Conservation (phyloP, 2,329 filamentous ascomycete genomes). For the Pestalotiopsis sp. region DNA sequence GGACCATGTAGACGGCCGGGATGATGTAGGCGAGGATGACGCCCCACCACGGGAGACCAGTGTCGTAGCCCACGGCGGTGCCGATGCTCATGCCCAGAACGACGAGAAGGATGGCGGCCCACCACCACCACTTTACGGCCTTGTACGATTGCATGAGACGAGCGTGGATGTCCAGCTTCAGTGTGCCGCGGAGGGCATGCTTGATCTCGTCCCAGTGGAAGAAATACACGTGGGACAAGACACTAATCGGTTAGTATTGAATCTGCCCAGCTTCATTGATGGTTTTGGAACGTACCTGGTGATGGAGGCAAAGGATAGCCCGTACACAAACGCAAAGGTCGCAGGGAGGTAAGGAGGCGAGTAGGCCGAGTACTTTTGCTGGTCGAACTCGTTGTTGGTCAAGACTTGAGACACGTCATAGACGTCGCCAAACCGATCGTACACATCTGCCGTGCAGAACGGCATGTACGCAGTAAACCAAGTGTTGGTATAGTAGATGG, state of each 20-base stretch:
- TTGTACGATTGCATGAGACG: conserved; percentile 43
- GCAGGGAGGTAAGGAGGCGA: conserved; percentile 38
- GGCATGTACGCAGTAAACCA: conserved; percentile 56
- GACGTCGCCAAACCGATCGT: conserved; percentile 50
- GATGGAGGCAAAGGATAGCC: conserved; percentile 30
- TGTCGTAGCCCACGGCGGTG: conserved; percentile 38
- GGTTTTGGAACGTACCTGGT: conserved; percentile 22
- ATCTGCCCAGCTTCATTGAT: background rate
- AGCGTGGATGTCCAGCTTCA: conserved; percentile 41
- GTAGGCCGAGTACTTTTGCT: conserved; percentile 51
- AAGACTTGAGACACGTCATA: conserved; percentile 55
- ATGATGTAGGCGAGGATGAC: conserved; percentile 46
- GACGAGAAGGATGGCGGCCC: conserved; percentile 36
- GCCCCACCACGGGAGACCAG: conserved; percentile 46
- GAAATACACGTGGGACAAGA: conserved; percentile 47
- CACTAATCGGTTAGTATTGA: conserved; percentile 17
- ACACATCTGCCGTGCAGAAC: conserved; percentile 53
- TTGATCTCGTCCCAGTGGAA: conserved; percentile 47
- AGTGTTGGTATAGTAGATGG: conserved; percentile 49
- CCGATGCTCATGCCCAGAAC: conserved; percentile 27
- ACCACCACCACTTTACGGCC: conserved; percentile 49
- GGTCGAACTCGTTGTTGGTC: conserved; percentile 44
- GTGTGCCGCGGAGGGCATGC: conserved; percentile 28
- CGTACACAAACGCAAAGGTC: conserved; percentile 29
- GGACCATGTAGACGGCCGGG: conserved; percentile 47